Conservation (phyloP, 805 yeast species). For the Kuraishia cidri region DNA sequence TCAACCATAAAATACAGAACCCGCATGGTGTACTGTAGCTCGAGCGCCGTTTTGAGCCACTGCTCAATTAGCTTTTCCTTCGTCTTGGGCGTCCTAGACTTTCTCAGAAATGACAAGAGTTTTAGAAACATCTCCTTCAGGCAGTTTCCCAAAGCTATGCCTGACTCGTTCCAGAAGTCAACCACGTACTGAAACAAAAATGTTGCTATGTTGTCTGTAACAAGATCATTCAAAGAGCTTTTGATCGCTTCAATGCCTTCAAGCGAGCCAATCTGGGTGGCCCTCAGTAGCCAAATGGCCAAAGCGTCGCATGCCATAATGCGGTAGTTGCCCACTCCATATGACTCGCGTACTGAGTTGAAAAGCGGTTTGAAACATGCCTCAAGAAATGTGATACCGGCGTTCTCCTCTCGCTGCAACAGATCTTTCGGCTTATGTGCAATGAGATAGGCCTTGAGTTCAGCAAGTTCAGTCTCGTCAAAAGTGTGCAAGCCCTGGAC, state of each 20-base stretch:
- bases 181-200: slow-evolving; percentile 42
- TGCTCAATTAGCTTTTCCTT: slow-evolving; percentile 16
- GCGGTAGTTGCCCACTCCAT: slow-evolving; percentile 26
- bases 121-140: slow-evolving; percentile 52
- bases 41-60: slow-evolving; percentile 40
- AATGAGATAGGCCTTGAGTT: background rate
- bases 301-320: slow-evolving; percentile 48
- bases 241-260: too few relatives aligned
- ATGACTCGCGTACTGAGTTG: slow-evolving; percentile 17
- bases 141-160: slow-evolving; percentile 65
- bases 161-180: slow-evolving; percentile 65
- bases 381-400: slow-evolving; percentile 2
- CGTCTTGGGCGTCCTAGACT: slow-evolving; percentile 9
- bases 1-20: slow-evolving; percentile 58
- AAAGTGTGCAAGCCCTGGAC: too few relatives aligned
- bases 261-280: slow-evolving; percentile 35
- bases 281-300: slow-evolving; percentile 56
- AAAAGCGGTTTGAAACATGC: slow-evolving; percentile 17
- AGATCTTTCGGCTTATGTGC: slow-evolving; percentile 1
- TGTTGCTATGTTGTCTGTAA: slow-evolving; percentile 14
- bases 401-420: too few relatives aligned
- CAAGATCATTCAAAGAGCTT: too few relatives aligned
- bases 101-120: slow-evolving; percentile 30
- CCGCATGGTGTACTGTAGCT: slow-evolving; percentile 40
- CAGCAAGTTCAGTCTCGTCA: too few relatives aligned